Conservation (phyloP, 768 basidiomycete genomes). For the Multifurca ochricompacta region DNA sequence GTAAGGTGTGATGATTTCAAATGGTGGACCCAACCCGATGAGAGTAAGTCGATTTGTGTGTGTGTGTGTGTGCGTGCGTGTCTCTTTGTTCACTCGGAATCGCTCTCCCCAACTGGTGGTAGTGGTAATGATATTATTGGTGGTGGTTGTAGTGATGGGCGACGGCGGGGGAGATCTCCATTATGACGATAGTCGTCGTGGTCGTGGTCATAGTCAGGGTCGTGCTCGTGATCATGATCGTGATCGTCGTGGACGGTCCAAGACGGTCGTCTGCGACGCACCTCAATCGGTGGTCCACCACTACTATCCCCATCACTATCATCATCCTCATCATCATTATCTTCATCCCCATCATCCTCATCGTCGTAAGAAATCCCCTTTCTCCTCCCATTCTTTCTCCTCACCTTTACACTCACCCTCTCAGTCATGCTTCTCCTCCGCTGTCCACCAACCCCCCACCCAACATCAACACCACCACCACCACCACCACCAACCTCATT, state of each 20-base stretch:
- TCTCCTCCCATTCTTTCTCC: no score
- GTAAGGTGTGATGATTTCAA: neutral
- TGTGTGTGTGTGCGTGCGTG: neutral
- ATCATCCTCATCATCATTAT: neutral
- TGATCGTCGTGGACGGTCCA: slow-evolving; percentile 13
- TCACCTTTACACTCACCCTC: no score
- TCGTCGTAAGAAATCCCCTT: no score
- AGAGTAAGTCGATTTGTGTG: neutral
- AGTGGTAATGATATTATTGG: neutral
- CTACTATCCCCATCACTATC: neutral
- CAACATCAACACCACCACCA: neutral
- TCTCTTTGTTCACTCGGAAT: neutral
- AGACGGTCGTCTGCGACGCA: slow-evolving; percentile 17
- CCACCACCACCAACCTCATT: neutral
- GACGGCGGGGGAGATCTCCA: no score
- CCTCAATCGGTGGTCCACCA: slow-evolving; percentile 14
- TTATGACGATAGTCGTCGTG: neutral
- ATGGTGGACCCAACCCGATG: no score
- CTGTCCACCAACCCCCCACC: neutral
- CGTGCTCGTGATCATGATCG: neutral
- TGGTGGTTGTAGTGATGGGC: neutral
- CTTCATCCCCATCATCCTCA: neutral
- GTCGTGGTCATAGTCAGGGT: neutral
- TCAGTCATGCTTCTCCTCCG: neutral
- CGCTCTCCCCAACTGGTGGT: neutral